Conservation (phyloP, 1,284 basidiomycete species). For the Ceratobasidium sp. region DNA sequence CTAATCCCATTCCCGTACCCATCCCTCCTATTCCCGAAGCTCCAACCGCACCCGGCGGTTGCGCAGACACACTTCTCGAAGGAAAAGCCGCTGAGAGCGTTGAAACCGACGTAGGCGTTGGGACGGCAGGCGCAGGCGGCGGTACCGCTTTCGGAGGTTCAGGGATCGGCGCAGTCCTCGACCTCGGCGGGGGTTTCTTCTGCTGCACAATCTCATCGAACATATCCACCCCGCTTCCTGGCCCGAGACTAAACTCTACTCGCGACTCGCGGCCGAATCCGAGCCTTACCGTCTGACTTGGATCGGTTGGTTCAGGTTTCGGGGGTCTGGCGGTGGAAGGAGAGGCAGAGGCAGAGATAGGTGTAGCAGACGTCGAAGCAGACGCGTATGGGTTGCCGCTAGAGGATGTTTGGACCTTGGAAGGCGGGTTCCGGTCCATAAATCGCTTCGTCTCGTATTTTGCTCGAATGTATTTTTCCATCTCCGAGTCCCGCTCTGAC, state of each 20-base stretch:
- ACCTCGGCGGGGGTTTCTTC: conserved; percentile 39
- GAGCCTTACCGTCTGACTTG: conserved; percentile 24
- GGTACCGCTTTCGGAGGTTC: conserved; percentile 21
- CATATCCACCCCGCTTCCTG: conserved; percentile 14
- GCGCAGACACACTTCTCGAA: conserved; percentile 40
- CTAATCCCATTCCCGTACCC: conserved; percentile 5
- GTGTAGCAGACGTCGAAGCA: conserved; percentile 16
- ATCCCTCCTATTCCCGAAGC: not conserved
- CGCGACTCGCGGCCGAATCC: conserved; percentile 41
- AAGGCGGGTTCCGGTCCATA: conserved; percentile 25
- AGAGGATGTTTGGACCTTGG: conserved; percentile 3
- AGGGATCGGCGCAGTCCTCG: conserved; percentile 39
- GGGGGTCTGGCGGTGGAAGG: conserved; percentile 18
- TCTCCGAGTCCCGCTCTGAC: conserved; percentile 82
- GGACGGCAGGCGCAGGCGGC: conserved; percentile 32
- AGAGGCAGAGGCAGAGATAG: conserved; percentile 19
- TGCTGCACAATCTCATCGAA: conserved; percentile 26
- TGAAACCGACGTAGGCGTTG: not conserved
- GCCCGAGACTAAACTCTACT: conserved; percentile 41
- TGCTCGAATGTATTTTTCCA: conserved; percentile 88
- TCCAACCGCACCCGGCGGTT: not conserved
- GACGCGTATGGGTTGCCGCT: conserved; percentile 26
- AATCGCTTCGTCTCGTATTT: conserved; percentile 56
- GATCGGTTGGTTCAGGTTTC: conserved; percentile 7
- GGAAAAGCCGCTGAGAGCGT: conserved; percentile 19